A percentile compares a stretch with the other conserved stretches of the same genome.
Evolutionary conservation across 345 rosid genomes (phyloP).

Genomic region (Brassica napus): Da-Ae NC_063435.1:3191501-3192000

Average conservation of each 20-base stretch:
- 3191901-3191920: constrained; percentile 12
- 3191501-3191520: background rate
- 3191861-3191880: constrained; percentile 31
- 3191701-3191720: background rate
- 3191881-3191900: constrained; percentile 4
- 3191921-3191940: background rate
- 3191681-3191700: background rate
- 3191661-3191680: background rate
- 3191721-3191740: background rate
- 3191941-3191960: background rate
- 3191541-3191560: background rate
- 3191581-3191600: background rate
- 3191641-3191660: background rate
- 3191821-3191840: constrained; percentile 3
- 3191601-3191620: background rate
- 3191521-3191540: background rate
- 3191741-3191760: background rate
- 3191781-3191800: constrained; percentile 5
- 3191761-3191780: background rate
- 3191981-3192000: background rate
- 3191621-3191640: background rate
- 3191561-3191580: background rate
- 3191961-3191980: background rate
- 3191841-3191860: background rate
- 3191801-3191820: constrained; percentile 10